phyloP scores from a whole-genome alignment of 2,329 filamentous ascomycete genomes.

The Fusarium sp. region DNA sequence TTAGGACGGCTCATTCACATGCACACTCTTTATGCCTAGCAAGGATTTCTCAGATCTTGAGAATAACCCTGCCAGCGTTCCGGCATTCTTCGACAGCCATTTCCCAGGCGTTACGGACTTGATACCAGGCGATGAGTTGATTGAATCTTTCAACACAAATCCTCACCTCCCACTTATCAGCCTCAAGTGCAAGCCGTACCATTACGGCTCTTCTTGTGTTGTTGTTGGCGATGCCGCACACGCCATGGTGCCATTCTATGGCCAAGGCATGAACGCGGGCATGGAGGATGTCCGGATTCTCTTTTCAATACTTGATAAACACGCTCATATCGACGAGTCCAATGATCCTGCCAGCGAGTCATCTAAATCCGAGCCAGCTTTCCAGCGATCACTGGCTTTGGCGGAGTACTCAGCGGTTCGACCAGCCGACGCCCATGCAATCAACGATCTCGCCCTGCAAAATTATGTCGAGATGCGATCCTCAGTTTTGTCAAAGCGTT shows the following conservation, averaged over 20 bases:
- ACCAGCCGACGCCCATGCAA: conserved; percentile 81
- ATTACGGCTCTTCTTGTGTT: conserved; percentile 78
- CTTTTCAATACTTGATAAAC: conserved; percentile 80
- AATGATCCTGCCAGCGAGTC: conserved; percentile 50
- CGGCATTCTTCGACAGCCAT: conserved; percentile 78
- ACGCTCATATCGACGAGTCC: conserved; percentile 57
- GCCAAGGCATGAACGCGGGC: conserved; percentile 96
- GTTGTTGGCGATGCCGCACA: conserved; percentile 95
- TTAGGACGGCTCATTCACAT: conserved; percentile 89
- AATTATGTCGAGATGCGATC: conserved; percentile 96
- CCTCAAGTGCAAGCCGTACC: conserved; percentile 91
- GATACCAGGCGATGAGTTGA: conserved; percentile 72
- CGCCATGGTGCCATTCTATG: conserved; percentile 98
- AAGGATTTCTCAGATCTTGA: conserved; percentile 74
- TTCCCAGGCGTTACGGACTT: conserved; percentile 86
- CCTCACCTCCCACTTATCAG: conserved; percentile 92
- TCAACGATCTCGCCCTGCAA: conserved; percentile 88
- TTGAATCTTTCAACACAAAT: conserved; percentile 78
- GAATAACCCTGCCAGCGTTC: conserved; percentile 64
- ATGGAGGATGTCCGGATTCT: conserved; percentile 92
- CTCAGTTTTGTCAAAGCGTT: conserved; percentile 79
- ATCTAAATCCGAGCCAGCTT: conserved; percentile 54
- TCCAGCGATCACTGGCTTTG: conserved; percentile 71
- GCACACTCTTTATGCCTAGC: conserved; percentile 87
- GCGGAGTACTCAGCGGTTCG: conserved; percentile 78